Conservation (phyloP, 2,329 filamentous ascomycete species). For the Plectosphaerella sp. region DNA sequence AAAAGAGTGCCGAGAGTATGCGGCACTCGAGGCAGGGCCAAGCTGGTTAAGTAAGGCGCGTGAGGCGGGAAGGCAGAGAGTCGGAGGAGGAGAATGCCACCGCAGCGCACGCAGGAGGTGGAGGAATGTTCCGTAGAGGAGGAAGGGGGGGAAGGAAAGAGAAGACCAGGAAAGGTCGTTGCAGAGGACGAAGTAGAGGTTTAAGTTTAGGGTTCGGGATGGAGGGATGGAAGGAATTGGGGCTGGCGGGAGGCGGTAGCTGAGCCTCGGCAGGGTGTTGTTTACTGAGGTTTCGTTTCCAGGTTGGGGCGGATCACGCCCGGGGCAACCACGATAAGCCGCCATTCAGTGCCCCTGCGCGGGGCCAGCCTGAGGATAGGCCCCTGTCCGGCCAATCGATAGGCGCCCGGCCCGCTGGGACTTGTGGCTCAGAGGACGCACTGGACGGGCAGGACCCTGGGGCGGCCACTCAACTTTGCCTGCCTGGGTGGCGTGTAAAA, state of each 20-base stretch:
- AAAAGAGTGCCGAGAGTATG: too few relatives aligned
- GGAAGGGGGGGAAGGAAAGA: not conserved
- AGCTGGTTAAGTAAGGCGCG: not conserved
- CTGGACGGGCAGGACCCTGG: too few relatives aligned
- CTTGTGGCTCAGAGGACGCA: not conserved
- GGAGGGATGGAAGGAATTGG: not conserved
- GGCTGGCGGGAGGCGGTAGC: not conserved
- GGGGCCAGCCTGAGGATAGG: not conserved
- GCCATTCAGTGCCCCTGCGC: too few relatives aligned
- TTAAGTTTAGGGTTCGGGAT: too few relatives aligned
- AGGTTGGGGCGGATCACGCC: not conserved
- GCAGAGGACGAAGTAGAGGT: not conserved
- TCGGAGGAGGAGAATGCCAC: not conserved
- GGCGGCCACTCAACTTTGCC: not conserved
- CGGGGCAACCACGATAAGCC: conserved; percentile 1
- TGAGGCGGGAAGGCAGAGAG: not conserved
- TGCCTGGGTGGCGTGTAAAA: not conserved
- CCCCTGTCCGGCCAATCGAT: conserved; percentile 8
- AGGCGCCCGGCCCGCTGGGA: conserved; percentile 4
- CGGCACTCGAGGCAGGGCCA: not conserved
- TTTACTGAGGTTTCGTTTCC: not conserved
- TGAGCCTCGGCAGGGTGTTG: conserved; percentile 1
- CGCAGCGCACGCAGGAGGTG: not conserved
- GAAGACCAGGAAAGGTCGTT: not conserved
- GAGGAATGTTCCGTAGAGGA: not conserved